Evolutionary conservation across 164 flowering plant genomes (phyloP).

Genomic region (grape (Vitis vinifera)): DNA sequence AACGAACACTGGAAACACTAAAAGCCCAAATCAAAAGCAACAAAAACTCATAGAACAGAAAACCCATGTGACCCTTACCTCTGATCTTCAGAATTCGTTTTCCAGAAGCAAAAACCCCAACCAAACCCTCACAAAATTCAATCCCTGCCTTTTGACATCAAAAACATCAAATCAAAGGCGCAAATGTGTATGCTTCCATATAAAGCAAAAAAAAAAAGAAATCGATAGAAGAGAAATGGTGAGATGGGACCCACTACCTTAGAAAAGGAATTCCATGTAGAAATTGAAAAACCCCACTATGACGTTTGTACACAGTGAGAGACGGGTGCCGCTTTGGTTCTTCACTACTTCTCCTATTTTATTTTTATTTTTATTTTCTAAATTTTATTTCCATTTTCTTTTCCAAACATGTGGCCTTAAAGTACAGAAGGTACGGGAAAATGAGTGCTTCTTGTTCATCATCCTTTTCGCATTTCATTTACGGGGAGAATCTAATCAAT

Average conservation of each 20-base stretch:
- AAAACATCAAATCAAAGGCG: neutral
- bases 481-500: too few relatives aligned
- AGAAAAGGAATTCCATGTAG: neutral
- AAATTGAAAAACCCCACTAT: neutral
- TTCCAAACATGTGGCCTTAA: too few relatives aligned
- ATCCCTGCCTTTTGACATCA: neutral
- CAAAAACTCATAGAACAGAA: neutral
- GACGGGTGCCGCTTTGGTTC: neutral
- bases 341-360: neutral
- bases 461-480: too few relatives aligned
- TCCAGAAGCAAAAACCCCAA: neutral
- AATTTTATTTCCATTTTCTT: too few relatives aligned
- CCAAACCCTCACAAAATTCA: conserved; percentile 1
- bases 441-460: too few relatives aligned
- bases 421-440: too few relatives aligned
- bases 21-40: neutral
- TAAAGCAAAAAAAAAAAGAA: neutral
- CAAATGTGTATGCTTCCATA: neutral
- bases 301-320: neutral
- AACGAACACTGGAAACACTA: neutral
- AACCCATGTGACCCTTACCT: conserved; percentile 20
- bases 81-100: conserved; percentile 29
- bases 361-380: too few relatives aligned
- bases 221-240: too few relatives aligned
- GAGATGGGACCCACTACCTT: neutral